Base-by-base conservation (phyloP, 176 grass and related monocot genomes). In the Olyra latifolia region DNA sequence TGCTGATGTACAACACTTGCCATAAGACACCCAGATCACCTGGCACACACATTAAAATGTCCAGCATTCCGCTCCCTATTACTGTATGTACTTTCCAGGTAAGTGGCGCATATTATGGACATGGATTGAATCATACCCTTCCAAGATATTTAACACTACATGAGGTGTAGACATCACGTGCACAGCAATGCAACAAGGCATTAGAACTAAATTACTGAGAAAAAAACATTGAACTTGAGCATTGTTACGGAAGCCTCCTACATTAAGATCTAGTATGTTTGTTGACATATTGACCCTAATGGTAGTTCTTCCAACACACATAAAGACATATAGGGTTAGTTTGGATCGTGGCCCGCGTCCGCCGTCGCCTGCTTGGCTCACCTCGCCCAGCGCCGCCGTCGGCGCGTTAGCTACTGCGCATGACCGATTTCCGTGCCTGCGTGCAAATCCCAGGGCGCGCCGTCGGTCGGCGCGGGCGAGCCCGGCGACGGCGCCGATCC, bases 81-180 rank as follows among this genome's bases (percentile, higher is more conserved):
- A 78, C 54, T 84, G 42, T 19, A 54, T 53, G 54, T 48, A 79
- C 17, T 58, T 55, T 55, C n/a, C 4, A 69, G 10, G 10, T 62
- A 79, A 32, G 11, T 78, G 22, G 0, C 54, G 62, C 3, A 71
- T 15, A 22, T 16, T 10, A 65, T 2, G 10, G 39, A 14, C 19
- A 67, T 23, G 35, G 19, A 38, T 10, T 23, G 44, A 15, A 64
- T 29, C 43, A 35, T 27, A 38, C 1, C 59, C 75, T 38, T 49
- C 39, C 24, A 11, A 49, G 11, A 53, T 54, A 48, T 72, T 64
- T 39, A 55, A 72, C 17, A 14, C 55, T 15, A 60, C 22, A 46
- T 52, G 7, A 29, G 0, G 8, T 48, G 41, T 42, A 32, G 24
- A 46, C 15, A 25, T 2, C 45, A 45, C 9, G 25, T 84, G 8